Evolutionary conservation across 2,329 filamentous ascomycete species (phyloP).

Genomic region (Neopestalotiopsis sp.): DNA sequence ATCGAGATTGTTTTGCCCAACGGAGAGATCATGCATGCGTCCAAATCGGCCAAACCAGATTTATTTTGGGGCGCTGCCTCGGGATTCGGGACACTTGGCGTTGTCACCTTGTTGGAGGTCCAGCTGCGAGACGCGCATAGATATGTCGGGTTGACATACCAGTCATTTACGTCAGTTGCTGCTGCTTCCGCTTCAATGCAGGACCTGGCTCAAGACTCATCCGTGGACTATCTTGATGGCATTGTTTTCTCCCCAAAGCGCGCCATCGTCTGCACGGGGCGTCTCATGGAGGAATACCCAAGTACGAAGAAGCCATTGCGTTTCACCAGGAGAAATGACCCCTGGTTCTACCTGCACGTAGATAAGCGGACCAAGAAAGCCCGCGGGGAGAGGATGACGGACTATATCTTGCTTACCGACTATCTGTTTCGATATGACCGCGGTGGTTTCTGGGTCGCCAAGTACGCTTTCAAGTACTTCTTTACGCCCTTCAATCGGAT

Average conservation of each 20-base stretch:
- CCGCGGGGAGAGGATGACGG: conserved; percentile 39
- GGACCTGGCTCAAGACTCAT: conserved; percentile 42
- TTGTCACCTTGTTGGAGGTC: conserved; percentile 68
- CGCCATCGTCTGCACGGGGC: conserved; percentile 66
- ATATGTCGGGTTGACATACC: conserved; percentile 64
- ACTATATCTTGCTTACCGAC: conserved; percentile 66
- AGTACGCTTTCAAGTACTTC: conserved; percentile 69
- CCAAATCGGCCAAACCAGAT: conserved; percentile 58
- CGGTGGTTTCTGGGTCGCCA: conserved; percentile 71
- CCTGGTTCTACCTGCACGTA: conserved; percentile 78
- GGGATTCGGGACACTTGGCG: conserved; percentile 69
- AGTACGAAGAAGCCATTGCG: conserved; percentile 37
- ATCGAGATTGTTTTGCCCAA: conserved; percentile 70
- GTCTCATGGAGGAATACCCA: conserved; percentile 54
- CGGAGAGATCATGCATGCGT: conserved; percentile 61
- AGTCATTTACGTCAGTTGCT: conserved; percentile 46
- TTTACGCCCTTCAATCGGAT: conserved; percentile 67
- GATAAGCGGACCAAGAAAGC: conserved; percentile 41
- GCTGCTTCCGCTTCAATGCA: conserved; percentile 49
- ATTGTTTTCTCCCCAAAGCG: conserved; percentile 63
- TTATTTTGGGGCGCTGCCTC: conserved; percentile 70
- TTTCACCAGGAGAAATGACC: conserved; percentile 65
- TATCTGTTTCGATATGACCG: conserved; percentile 76
- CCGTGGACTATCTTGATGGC: conserved; percentile 70
- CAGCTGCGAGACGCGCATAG: conserved; percentile 58